Conservation (phyloP, 139 green algal genomes). For the Edaphochlamys debaryana region DNA sequence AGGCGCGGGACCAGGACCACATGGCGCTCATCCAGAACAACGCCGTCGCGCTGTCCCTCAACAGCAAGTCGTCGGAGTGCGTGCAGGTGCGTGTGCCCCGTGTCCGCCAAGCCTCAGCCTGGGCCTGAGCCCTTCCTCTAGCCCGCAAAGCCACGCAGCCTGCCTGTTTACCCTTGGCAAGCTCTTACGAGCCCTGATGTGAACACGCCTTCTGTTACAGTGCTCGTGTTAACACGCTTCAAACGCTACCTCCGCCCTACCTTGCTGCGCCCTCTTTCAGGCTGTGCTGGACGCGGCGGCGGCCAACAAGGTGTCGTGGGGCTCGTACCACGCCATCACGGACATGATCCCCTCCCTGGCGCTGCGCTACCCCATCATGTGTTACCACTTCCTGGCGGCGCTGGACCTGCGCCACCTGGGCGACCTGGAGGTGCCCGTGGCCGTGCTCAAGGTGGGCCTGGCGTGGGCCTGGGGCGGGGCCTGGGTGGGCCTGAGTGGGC, state of each 20-base stretch:
- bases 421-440: slow-evolving; percentile 61
- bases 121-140: too few relatives aligned
- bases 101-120: too few relatives aligned
- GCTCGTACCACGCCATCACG: slow-evolving; percentile 60
- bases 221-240: too few relatives aligned
- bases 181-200: too few relatives aligned
- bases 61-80: slow-evolving; percentile 61
- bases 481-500: too few relatives aligned
- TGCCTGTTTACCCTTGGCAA: too few relatives aligned
- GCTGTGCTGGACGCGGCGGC: slow-evolving; percentile 24
- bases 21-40: slow-evolving; percentile 64
- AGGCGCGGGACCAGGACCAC: slow-evolving; percentile 51
- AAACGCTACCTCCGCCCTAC: too few relatives aligned
- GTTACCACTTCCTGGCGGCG: slow-evolving; percentile 59
- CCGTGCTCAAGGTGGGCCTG: slow-evolving; percentile 46
- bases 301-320: slow-evolving; percentile 50
- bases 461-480: too few relatives aligned
- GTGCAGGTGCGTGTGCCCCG: slow-evolving; percentile 49
- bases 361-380: slow-evolving; percentile 65
- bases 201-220: too few relatives aligned
- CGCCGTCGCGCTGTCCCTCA: slow-evolving; percentile 57
- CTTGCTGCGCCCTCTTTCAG: not conserved
- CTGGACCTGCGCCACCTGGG: slow-evolving; percentile 49
- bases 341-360: slow-evolving; percentile 63
- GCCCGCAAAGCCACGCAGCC: too few relatives aligned